Evolutionary conservation across 495 filamentous ascomycete species (phyloP).

Genomic region (Penicillium pancosmium): DNA sequence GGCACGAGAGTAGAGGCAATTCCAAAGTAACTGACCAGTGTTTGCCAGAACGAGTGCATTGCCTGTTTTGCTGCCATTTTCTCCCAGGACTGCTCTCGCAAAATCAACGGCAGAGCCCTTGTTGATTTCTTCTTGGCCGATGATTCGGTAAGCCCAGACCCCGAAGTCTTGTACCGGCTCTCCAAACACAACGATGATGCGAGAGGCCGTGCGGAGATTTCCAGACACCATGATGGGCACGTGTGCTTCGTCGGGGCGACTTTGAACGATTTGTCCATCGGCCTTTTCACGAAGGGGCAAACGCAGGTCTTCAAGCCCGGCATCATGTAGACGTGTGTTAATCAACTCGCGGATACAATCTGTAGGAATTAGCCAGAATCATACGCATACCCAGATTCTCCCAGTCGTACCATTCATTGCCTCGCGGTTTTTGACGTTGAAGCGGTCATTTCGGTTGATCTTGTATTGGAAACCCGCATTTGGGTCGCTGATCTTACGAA

Average conservation of each 20-base stretch:
- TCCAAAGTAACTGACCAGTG: constrained; percentile 70
- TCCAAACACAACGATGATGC: constrained; percentile 75
- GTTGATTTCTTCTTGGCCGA: constrained; percentile 62
- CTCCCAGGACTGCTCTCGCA: constrained; percentile 50
- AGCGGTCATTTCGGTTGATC: constrained; percentile 68
- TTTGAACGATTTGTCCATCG: background rate
- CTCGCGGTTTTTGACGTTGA: constrained; percentile 70
- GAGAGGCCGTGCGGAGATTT: constrained; percentile 45
- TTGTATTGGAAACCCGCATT: constrained; percentile 72
- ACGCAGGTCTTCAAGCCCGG: constrained; percentile 47
- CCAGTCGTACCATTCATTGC: constrained; percentile 61
- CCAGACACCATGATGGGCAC: constrained; percentile 1
- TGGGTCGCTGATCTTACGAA: constrained; percentile 66
- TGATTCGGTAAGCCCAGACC: constrained; percentile 68
- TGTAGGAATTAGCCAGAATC: constrained; percentile 28
- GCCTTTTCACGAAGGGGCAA: background rate
- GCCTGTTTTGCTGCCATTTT: background rate
- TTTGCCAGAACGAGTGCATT: constrained; percentile 69
- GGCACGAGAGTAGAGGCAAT: constrained; percentile 55
- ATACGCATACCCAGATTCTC: background rate
- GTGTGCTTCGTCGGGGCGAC: background rate
- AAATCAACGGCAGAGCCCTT: constrained; percentile 67
- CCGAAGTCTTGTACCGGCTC: constrained; percentile 72
- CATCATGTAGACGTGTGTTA: constrained; percentile 56
- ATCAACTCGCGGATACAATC: constrained; percentile 66